Evolutionary conservation across 1,284 basidiomycete genomes (phyloP), one percentile per base, ranked within the genome.

Genomic region (Trichosporon sp.): DNA sequence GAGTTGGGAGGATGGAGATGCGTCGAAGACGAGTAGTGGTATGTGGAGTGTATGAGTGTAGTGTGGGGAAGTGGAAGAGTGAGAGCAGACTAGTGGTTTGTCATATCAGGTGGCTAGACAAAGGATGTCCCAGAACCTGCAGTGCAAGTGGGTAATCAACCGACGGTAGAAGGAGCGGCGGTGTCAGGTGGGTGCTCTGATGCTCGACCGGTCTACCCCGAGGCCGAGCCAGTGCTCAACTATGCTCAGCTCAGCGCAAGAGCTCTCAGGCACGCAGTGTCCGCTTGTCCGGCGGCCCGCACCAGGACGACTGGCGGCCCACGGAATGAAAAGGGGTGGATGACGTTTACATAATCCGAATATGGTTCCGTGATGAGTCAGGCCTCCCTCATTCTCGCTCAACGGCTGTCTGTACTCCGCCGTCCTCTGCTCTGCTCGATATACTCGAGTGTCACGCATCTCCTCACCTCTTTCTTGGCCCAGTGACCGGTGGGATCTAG

Each of bases 301-400:
- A 26, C n/a, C 2, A 8, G 8, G 21, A 54, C 35, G 8, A 7
- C 51, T 46, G 51, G 51, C 51, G 51, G 51, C 51, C 51, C 38
- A 40, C 38, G 46, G 46, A 48, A 40, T 40, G 38, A 12, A 10
- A 38, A 40, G 38, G 16, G 5, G 8, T 1, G 11, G n/a, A 54
- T 21, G 51, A 21, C 51, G 19, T 19, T 48, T 54, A 54, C 51
- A 54, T 54, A 54, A 54, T 19, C 51, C 6, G 35, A 7, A 6
- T 16, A 54, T 54, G 19, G 19, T 54, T 26, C 51, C 51, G 51
- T 54, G 51, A 54, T 54, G 51, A 54, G 16, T 54, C 51, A 54
- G 51, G 21, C 19, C 4, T 21, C 19, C 7, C 51, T 54, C 19
- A 16, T 16, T 48, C 16, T n/a, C 46, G 19, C 46, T 8, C 46